Percentiles rank a stretch among this genome's conserved stretches.
Conservation (phyloP, 2,329 filamentous ascomycete species). For the Penicillium decumbens region DNA sequence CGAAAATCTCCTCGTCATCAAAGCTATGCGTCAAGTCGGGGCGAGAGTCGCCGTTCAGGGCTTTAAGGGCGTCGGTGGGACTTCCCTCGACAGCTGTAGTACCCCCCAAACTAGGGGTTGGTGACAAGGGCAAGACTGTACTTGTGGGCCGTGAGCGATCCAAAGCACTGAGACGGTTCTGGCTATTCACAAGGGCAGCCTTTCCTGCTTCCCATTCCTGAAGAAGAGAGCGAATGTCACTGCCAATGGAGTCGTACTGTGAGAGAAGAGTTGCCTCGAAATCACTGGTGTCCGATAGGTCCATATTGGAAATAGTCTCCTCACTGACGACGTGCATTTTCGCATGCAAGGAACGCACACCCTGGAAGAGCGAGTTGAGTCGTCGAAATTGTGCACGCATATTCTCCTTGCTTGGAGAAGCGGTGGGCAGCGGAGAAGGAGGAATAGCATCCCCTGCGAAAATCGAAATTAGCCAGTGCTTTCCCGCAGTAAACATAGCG, state of each 20-base stretch:
- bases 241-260: conserved; percentile 92
- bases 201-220: conserved; percentile 85
- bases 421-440: conserved; percentile 56
- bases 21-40: conserved; percentile 28
- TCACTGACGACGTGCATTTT: conserved; percentile 90
- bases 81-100: conserved; percentile 52
- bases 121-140: conserved; percentile 43
- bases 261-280: conserved; percentile 73
- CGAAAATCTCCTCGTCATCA: conserved; percentile 75
- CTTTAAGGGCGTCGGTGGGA: conserved; percentile 67
- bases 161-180: conserved; percentile 69
- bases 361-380: conserved; percentile 80
- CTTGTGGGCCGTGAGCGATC: conserved; percentile 55
- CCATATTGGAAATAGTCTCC: conserved; percentile 74
- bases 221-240: conserved; percentile 74
- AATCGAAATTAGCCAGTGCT: conserved; percentile 12
- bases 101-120: conserved; percentile 45
- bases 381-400: conserved; percentile 84
- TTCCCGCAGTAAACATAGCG: not conserved
- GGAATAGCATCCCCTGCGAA: conserved; percentile 41
- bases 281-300: conserved; percentile 65
- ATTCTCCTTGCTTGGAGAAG: conserved; percentile 73
- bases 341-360: conserved; percentile 85
- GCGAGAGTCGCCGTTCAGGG: conserved; percentile 66
- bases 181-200: conserved; percentile 71